Percentiles rank a stretch among this genome's conserved stretches.
Evolutionary conservation across 805 yeast species (phyloP).

Genomic region (Teunomyces barrocoloradensis): DNA sequence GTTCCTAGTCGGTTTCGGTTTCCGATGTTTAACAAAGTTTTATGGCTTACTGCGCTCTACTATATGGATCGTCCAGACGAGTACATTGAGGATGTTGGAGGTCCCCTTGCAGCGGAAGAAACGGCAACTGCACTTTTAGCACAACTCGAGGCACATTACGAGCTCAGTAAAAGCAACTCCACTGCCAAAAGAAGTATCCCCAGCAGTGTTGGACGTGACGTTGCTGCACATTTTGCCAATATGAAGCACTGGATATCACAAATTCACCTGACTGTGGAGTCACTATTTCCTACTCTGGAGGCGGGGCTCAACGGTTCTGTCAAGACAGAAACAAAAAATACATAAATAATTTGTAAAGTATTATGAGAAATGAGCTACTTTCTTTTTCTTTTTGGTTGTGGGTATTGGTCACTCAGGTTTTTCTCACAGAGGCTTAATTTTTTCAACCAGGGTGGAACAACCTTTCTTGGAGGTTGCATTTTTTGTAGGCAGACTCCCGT

Average conservation of each 20-base stretch:
- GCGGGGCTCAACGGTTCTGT: background rate
- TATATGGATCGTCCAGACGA: constrained; percentile 26
- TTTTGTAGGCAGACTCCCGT: background rate
- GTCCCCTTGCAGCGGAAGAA: background rate
- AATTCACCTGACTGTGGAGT: background rate
- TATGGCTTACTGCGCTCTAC: constrained; percentile 65
- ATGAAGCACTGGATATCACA: background rate
- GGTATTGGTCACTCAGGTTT: background rate
- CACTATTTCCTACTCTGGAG: background rate
- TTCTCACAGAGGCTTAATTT: background rate
- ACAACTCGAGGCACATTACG: constrained; percentile 31
- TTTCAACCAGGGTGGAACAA: background rate
- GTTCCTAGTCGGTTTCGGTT: constrained; percentile 77
- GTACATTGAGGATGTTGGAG: constrained; percentile 16
- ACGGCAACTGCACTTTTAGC: constrained; percentile 15
- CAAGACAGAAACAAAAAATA: background rate
- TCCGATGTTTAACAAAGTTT: constrained; percentile 68
- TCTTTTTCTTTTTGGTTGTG: background rate
- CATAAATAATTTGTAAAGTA: no score
- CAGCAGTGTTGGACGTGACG: constrained; percentile 9
- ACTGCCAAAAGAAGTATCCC: constrained; percentile 38
- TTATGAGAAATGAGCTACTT: background rate
- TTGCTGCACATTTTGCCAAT: background rate
- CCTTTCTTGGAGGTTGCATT: background rate
- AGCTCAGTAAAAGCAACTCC: constrained; percentile 29